These are phyloP conservation scores for Alnus glutinosa DNA, from an alignment of 306 rosid species.

Conservation along the genomic window DNA sequence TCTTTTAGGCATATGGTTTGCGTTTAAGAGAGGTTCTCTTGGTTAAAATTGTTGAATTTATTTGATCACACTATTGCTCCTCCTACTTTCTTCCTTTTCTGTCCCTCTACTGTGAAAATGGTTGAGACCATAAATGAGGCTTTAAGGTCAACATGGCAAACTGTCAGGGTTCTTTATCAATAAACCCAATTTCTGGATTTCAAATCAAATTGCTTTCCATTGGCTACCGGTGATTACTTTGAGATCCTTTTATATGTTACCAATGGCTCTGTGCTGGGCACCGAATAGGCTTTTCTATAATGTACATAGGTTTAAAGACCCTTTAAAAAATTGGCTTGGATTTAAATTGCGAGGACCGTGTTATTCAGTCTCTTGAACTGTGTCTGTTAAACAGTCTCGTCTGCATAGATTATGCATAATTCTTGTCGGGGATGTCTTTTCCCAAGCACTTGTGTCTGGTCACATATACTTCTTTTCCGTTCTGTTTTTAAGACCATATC, in stretches of 20 bases:
- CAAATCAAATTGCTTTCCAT: neutral
- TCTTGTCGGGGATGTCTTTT: neutral
- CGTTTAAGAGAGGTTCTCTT: neutral
- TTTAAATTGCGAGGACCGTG: neutral
- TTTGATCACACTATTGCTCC: neutral
- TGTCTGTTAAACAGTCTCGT: neutral
- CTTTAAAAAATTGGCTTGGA: neutral
- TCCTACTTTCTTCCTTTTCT: neutral
- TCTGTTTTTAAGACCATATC: neutral
- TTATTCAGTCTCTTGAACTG: neutral
- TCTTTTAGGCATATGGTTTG: neutral
- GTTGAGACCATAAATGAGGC: neutral
- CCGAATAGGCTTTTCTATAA: neutral
- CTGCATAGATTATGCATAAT: neutral
- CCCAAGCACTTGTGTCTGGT: neutral
- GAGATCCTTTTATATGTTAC: neutral
- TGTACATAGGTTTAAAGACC: neutral
- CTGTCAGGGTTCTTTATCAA: neutral
- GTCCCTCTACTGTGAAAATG: neutral
- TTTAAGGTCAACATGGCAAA: neutral
- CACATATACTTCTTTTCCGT: neutral
- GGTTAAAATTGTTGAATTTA: neutral
- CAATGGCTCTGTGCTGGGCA: neutral
- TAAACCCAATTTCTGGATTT: neutral
- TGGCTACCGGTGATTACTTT: neutral